Evolutionary conservation across 441 rosid species (phyloP).

Genomic region (Adansonia grandidieri): DNA sequence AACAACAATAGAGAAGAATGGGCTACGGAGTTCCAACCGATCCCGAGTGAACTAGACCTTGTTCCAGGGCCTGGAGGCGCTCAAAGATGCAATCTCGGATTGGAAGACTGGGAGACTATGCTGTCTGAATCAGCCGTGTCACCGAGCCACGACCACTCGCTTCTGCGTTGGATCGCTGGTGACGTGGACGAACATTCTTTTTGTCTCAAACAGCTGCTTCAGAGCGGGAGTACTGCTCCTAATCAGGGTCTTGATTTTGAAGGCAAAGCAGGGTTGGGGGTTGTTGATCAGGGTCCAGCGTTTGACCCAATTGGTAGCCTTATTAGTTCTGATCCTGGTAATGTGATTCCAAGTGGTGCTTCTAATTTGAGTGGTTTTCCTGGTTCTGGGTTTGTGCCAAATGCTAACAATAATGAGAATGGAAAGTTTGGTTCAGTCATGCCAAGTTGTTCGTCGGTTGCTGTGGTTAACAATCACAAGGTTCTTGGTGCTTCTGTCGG

Average conservation of each 20-base stretch:
- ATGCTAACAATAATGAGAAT: conserved; percentile 32
- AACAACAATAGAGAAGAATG: not conserved
- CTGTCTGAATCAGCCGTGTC: conserved; percentile 43
- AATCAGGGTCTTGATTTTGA: conserved; percentile 44
- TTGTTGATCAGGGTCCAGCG: conserved; percentile 40
- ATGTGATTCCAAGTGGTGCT: conserved; percentile 25
- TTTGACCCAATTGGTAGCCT: conserved; percentile 36
- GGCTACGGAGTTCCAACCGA: conserved; percentile 40
- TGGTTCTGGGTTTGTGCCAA: conserved; percentile 35
- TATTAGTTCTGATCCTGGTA: conserved; percentile 24
- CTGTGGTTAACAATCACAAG: conserved; percentile 27
- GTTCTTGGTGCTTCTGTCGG: conserved; percentile 19
- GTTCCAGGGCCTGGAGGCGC: conserved; percentile 36
- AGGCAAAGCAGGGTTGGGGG: conserved; percentile 42
- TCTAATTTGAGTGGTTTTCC: conserved; percentile 36
- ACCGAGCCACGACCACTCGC: conserved; percentile 53
- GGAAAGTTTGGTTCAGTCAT: conserved; percentile 30
- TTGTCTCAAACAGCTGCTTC: conserved; percentile 58
- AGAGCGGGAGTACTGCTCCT: conserved; percentile 35
- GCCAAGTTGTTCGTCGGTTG: conserved; percentile 32
- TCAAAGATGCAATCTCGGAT: conserved; percentile 47
- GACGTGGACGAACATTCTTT: conserved; percentile 55
- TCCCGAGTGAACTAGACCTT: conserved; percentile 40
- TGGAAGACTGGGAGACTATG: conserved; percentile 61
- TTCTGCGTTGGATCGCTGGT: conserved; percentile 54